Percentiles rank a stretch among this genome's conserved stretches.
phyloP scores from a whole-genome alignment of 331 rosid genomes.

The Stylosanthes scabra region DNA sequence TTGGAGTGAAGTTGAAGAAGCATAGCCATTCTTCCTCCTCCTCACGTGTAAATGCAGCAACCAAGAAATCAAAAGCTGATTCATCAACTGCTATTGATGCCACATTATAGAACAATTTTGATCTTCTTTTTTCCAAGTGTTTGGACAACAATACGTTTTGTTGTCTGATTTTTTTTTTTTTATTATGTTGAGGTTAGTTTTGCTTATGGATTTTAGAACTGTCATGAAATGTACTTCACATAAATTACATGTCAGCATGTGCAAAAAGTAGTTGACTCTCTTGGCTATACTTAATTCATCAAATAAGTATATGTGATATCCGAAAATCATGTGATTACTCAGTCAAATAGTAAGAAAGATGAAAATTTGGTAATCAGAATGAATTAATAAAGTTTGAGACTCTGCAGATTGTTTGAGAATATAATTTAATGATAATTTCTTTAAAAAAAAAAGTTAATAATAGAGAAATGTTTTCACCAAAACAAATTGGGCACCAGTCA shows the following conservation, averaged over 20 bases:
- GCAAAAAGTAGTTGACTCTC: background rate
- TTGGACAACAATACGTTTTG: slow-evolving; percentile 4
- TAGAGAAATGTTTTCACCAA: background rate
- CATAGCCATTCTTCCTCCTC: slow-evolving; percentile 59
- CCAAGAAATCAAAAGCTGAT: slow-evolving; percentile 58
- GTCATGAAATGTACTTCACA: background rate
- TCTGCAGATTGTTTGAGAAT: no score
- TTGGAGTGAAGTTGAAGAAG: slow-evolving; percentile 79
- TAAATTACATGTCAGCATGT: background rate
- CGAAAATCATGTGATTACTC: no score
- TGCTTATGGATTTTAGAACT: slow-evolving; percentile 6
- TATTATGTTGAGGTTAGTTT: slow-evolving; percentile 1
- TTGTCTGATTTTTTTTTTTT: background rate
- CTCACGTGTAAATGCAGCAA: slow-evolving; percentile 59
- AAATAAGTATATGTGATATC: background rate
- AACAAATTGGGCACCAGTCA: background rate
- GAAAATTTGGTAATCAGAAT: no score
- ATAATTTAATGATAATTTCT: no score
- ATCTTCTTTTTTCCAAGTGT: background rate
- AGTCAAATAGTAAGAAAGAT: no score
- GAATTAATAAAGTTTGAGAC: no score
- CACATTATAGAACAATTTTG: slow-evolving; percentile 31
- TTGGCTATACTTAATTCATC: background rate
- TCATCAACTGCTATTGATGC: slow-evolving; percentile 36
- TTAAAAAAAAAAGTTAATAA: no score